These are phyloP conservation scores for Xylariaceae sp. DNA, from an alignment of 2,329 filamentous ascomycete species.

Conservation along the genomic window DNA sequence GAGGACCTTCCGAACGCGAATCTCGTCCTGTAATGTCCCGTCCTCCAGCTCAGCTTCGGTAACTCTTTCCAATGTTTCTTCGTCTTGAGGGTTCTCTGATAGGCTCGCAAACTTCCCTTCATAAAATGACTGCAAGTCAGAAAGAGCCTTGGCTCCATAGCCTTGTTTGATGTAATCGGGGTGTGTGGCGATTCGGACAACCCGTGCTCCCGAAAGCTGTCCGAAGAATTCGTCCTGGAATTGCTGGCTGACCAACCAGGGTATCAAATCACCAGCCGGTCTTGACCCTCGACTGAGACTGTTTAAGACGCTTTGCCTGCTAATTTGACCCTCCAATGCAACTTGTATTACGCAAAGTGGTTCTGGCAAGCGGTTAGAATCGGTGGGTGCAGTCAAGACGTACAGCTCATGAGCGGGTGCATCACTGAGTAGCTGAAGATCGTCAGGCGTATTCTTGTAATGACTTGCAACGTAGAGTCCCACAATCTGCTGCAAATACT, in stretches of 20 bases:
- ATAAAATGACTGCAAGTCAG: constrained; percentile 88
- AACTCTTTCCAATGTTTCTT: constrained; percentile 68
- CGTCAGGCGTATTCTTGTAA: constrained; percentile 97
- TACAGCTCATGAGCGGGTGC: constrained; percentile 95
- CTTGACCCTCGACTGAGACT: constrained; percentile 84
- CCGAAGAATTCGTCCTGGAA: constrained; percentile 98
- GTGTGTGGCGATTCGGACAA: constrained; percentile 94
- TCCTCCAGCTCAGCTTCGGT: constrained; percentile 78
- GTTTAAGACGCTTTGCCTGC: constrained; percentile 85
- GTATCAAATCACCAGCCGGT: constrained; percentile 88
- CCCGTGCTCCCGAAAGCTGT: constrained; percentile 80
- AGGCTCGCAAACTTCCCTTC: constrained; percentile 87
- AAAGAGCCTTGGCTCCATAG: constrained; percentile 83
- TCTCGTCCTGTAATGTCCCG: constrained; percentile 74
- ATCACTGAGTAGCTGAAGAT: constrained; percentile 97
- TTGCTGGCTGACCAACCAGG: constrained; percentile 95
- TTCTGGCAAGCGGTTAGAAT: constrained; percentile 74
- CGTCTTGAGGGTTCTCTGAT: constrained; percentile 63
- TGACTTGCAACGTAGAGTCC: constrained; percentile 93
- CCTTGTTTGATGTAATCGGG: constrained; percentile 91
- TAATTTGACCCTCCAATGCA: constrained; percentile 91
- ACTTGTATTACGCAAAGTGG: constrained; percentile 94
- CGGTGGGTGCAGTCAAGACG: constrained; percentile 82
- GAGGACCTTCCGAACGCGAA: constrained; percentile 87
- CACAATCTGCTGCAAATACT: constrained; percentile 97